phyloP scores from a whole-genome alignment of 2,329 filamentous ascomycete species.

The Diaporthe citri region DNA sequence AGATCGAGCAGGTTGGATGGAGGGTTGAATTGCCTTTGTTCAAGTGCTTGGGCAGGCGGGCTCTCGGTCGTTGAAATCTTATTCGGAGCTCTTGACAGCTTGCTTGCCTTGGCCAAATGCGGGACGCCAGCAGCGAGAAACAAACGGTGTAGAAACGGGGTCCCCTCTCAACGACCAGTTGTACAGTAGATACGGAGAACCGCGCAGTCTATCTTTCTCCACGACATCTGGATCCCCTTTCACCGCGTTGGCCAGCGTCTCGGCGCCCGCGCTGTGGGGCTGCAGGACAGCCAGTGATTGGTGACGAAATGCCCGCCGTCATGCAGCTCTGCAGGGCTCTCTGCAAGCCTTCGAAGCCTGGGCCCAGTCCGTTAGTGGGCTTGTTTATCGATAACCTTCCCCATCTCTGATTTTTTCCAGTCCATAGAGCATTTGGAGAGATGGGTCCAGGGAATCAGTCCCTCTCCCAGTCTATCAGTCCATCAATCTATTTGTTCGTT shows the following conservation, averaged over 20 bases:
- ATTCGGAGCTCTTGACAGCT: constrained; percentile 33
- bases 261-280: constrained; percentile 31
- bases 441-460: constrained; percentile 1
- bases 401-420: constrained; percentile 36
- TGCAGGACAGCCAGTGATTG: constrained; percentile 20
- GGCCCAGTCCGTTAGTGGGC: not conserved
- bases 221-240: constrained; percentile 34
- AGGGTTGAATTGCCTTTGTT: constrained; percentile 18
- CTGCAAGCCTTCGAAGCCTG: constrained; percentile 27
- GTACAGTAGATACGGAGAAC: constrained; percentile 29
- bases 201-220: constrained; percentile 30
- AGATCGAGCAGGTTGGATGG: constrained; percentile 14
- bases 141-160: constrained; percentile 37
- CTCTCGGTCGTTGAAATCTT: constrained; percentile 27
- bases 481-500: constrained; percentile 9
- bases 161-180: constrained; percentile 28
- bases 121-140: constrained; percentile 30
- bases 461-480: not conserved
- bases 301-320: constrained; percentile 27
- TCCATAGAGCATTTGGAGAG: not conserved
- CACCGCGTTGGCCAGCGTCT: constrained; percentile 37
- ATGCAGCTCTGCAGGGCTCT: constrained; percentile 19
- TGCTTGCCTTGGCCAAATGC: constrained; percentile 34
- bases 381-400: constrained; percentile 37
- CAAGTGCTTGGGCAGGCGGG: constrained; percentile 5